A percentile compares a stretch with the other conserved stretches of the same genome.
Conservation (phyloP, 2,329 filamentous ascomycete genomes). For the Fusarium sp. region DNA sequence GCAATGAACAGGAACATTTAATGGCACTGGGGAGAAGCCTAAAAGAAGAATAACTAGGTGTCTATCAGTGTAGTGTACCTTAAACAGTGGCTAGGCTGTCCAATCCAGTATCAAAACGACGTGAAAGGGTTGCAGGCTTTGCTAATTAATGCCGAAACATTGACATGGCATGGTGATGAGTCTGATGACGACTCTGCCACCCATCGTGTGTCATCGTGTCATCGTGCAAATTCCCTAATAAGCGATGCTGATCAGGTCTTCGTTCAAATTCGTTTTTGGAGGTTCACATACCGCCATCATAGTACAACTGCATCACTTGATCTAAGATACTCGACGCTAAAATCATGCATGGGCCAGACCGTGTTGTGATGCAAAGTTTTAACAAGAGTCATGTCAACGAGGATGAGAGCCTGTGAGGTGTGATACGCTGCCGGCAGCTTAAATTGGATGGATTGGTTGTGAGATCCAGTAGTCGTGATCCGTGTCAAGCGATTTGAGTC, state of each 20-base stretch:
- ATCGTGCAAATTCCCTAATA: conserved; percentile 11
- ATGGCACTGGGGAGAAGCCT: not conserved
- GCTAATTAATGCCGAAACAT: conserved; percentile 18
- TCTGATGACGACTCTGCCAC: conserved; percentile 31
- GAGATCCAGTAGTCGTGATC: conserved; percentile 1
- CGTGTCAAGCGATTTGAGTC: conserved; percentile 6
- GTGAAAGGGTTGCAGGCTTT: conserved; percentile 24
- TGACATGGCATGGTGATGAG: conserved; percentile 22
- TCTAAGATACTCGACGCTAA: conserved; percentile 42
- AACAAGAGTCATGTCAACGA: conserved; percentile 38
- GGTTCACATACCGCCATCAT: conserved; percentile 29
- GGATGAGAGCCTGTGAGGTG: conserved; percentile 7
- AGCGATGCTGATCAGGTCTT: conserved; percentile 36
- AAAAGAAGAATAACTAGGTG: conserved; percentile 5
- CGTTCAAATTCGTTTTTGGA: not conserved
- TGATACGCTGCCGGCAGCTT: conserved; percentile 20
- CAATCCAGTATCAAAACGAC: not conserved
- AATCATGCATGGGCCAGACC: conserved; percentile 12
- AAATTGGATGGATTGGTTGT: conserved; percentile 10
- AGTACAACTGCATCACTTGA: conserved; percentile 43
- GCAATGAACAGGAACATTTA: not conserved
- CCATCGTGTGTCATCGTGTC: conserved; percentile 1
- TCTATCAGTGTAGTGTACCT: not conserved
- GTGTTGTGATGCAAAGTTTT: conserved; percentile 32
- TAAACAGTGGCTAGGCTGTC: conserved; percentile 1